These are phyloP conservation scores for Cladophialophora carrionii DNA, from an alignment of 2,329 filamentous ascomycete genomes.

Conservation along the genomic window DNA sequence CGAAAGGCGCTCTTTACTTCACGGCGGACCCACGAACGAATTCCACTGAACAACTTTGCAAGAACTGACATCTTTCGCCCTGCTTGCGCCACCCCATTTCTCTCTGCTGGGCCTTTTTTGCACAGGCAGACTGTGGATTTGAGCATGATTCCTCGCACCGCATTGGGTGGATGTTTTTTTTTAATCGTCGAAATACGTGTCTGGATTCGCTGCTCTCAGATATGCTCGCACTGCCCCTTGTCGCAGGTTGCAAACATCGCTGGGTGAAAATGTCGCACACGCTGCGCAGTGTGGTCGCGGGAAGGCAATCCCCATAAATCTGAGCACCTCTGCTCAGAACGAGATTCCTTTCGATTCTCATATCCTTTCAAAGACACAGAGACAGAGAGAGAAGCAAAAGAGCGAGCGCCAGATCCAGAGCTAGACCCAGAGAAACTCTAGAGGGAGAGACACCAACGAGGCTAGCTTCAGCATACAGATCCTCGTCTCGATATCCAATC, in stretches of 20 bases:
- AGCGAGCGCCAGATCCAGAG: neutral
- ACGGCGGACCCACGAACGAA: neutral
- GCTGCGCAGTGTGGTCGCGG: neutral
- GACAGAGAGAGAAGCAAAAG: neutral
- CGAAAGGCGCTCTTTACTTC: neutral
- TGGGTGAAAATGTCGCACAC: constrained; percentile 3
- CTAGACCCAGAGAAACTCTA: too few relatives aligned
- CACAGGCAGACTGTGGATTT: neutral
- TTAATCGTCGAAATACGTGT: neutral
- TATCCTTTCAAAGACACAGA: neutral
- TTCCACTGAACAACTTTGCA: neutral
- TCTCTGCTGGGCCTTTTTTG: neutral
- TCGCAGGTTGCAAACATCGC: neutral
- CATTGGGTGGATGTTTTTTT: neutral
- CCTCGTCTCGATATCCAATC: neutral
- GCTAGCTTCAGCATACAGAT: neutral
- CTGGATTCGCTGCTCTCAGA: neutral
- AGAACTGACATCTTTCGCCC: neutral
- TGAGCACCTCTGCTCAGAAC: neutral
- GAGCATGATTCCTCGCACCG: neutral
- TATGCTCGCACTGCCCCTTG: neutral
- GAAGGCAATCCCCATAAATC: neutral
- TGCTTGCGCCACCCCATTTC: neutral
- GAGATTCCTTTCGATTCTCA: neutral
- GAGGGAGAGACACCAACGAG: neutral